Base-by-base conservation (phyloP, 345 rosid genomes). In the Psidium guajava region DNA sequence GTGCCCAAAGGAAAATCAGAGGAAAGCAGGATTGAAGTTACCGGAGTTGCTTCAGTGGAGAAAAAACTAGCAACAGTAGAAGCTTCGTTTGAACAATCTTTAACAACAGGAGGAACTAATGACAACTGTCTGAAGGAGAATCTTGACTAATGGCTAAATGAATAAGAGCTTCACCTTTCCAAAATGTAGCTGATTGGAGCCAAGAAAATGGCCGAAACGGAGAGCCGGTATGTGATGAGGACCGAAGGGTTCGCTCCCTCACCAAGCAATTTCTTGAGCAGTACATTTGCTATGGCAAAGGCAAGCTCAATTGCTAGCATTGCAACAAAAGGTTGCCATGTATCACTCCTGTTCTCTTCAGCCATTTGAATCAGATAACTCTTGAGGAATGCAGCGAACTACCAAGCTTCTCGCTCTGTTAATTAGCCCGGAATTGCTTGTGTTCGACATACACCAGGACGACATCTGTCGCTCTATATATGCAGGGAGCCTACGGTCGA, bases 191-290 rank as follows among this genome's bases (percentile, higher is more conserved):
- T 92, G 27, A 93, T 87, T 49, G 96, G 95, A 82, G 90, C 92
- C 83, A 94, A 89, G 91, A 91, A 92, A 86, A 90, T 42, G 58
- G 95, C 87, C 49, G 95, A 91, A 81, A 92, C 81, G 5, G 86
- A 86, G n/a, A 88, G 93, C 22, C 96, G 95, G 87, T 90, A 94
- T 18, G 96, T 91, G 91, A 94, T 85, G 52, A 94, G 87, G 58
- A 94, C 95, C 83, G 92, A 88, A 87, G 87, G 93, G 88, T 90
- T 90, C 58, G 86, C 89, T 54, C 96, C 96, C 54, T 84, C 87
- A 42, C 88, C 90, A 69, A 93, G 89, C 74, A 89, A 95, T 90
- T 89, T 87, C 92, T 94, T 91, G 82, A 94, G 93, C 83, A 94
- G 91, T 86, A 94, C 87, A 87, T 94, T 94, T 86, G 89, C 90